These are phyloP conservation scores for Mariannaea elegans DNA, from an alignment of 2,329 filamentous ascomycete genomes.

Conservation along the genomic window DNA sequence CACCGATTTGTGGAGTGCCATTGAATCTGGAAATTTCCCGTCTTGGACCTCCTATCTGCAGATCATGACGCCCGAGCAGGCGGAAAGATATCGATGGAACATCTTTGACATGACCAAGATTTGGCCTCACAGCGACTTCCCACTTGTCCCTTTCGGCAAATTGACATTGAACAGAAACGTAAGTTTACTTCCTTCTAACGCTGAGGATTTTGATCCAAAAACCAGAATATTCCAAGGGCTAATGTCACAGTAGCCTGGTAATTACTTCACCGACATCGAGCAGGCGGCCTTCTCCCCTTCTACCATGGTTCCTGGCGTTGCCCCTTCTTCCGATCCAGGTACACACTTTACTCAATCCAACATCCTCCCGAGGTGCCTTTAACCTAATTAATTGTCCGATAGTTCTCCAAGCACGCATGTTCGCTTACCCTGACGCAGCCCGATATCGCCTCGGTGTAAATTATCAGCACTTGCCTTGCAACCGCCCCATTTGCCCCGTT, in stretches of 20 bases:
- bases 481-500: conserved; percentile 22
- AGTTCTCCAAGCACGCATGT: conserved; percentile 57
- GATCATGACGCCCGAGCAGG: conserved; percentile 61
- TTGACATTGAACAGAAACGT: conserved; percentile 56
- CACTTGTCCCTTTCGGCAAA: conserved; percentile 57
- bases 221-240: too few species aligned
- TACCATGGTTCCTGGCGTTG: conserved; percentile 58
- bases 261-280: not conserved
- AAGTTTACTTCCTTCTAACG: too few species aligned
- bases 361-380: not conserved
- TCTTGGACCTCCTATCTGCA: conserved; percentile 63
- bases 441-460: conserved; percentile 63
- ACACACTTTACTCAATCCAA: too few species aligned
- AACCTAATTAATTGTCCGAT: conserved; percentile 39
- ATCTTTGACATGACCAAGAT: conserved; percentile 67
- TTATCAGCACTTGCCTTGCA: conserved; percentile 56
- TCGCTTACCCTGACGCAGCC: conserved; percentile 59
- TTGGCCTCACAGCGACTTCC: conserved; percentile 61
- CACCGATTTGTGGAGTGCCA: conserved; percentile 46
- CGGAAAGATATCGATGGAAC: conserved; percentile 56
- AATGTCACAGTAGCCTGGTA: too few species aligned
- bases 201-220: too few species aligned
- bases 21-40: conserved; percentile 55
- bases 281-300: too few species aligned
- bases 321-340: conserved; percentile 54